Conservation (phyloP, 805 yeast species). For the Pichia kluyveri region DNA sequence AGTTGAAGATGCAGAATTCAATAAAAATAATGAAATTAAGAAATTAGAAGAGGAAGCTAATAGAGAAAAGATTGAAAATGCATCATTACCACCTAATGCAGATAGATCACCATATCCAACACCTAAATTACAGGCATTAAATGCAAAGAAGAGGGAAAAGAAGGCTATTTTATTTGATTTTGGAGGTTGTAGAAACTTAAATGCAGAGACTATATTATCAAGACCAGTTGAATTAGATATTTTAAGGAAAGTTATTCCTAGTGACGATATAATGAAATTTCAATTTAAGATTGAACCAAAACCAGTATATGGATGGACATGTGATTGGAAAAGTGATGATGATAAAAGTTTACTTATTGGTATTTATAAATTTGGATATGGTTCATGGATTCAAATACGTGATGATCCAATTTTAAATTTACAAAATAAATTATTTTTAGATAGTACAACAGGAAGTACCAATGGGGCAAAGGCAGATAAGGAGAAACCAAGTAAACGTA, state of each 20-base stretch:
- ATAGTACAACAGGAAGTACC: slow-evolving; percentile 19
- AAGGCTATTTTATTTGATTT: slow-evolving; percentile 86
- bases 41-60: slow-evolving; percentile 52
- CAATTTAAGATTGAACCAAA: slow-evolving; percentile 57
- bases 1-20: slow-evolving; percentile 55
- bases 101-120: slow-evolving; percentile 24
- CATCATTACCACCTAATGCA: slow-evolving; percentile 20
- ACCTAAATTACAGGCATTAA: slow-evolving; percentile 27
- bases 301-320: slow-evolving; percentile 84
- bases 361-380: slow-evolving; percentile 87
- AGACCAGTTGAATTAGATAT: slow-evolving; percentile 81
- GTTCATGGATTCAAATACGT: slow-evolving; percentile 88
- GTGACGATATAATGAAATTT: slow-evolving; percentile 51
- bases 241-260: slow-evolving; percentile 43
- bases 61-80: slow-evolving; percentile 39
- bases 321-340: slow-evolving; percentile 75
- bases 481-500: slow-evolving; percentile 42
- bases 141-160: slow-evolving; percentile 67
- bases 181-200: slow-evolving; percentile 77
- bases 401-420: slow-evolving; percentile 90
- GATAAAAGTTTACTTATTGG: slow-evolving; percentile 87
- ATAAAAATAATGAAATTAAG: slow-evolving; percentile 45
- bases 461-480: slow-evolving; percentile 29
- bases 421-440: slow-evolving; percentile 75
- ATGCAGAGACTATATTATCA: slow-evolving; percentile 78